Evolutionary conservation across 169 alveolate genomes (phyloP).

Genomic region (Plasmodium reichenowi): DNA sequence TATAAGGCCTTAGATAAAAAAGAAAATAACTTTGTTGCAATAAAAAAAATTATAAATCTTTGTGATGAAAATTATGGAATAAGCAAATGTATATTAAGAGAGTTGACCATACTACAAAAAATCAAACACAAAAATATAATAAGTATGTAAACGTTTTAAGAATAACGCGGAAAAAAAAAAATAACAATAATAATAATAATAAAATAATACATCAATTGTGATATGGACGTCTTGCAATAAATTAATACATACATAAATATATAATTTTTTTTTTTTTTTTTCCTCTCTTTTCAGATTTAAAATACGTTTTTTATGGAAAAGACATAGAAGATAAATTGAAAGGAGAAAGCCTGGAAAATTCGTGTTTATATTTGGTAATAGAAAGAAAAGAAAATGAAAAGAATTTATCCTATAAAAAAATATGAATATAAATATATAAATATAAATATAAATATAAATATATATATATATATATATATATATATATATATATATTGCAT

Average conservation of each 20-base stretch:
- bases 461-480: neutral
- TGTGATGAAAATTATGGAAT: slow-evolving; percentile 62
- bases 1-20: slow-evolving; percentile 66
- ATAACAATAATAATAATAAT: no score
- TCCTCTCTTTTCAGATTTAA: slow-evolving; percentile 16
- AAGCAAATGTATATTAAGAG: slow-evolving; percentile 68
- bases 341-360: slow-evolving; percentile 50
- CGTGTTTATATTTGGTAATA: slow-evolving; percentile 64
- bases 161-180: neutral
- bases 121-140: slow-evolving; percentile 73
- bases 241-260: no score
- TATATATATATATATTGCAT: neutral
- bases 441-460: neutral
- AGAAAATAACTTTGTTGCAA: slow-evolving; percentile 58
- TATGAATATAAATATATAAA: neutral
- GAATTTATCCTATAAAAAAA: neutral
- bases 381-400: neutral
- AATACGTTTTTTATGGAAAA: slow-evolving; percentile 63
- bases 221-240: no score
- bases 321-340: slow-evolving; percentile 61
- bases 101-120: slow-evolving; percentile 70
- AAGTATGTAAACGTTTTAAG: neutral
- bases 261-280: neutral
- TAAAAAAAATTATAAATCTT: slow-evolving; percentile 59
- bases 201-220: no score